Evolutionary conservation across 495 filamentous ascomycete genomes (phyloP), one percentile per base, ranked within the genome.

Genomic region (Aspergillus indologenus): DNA sequence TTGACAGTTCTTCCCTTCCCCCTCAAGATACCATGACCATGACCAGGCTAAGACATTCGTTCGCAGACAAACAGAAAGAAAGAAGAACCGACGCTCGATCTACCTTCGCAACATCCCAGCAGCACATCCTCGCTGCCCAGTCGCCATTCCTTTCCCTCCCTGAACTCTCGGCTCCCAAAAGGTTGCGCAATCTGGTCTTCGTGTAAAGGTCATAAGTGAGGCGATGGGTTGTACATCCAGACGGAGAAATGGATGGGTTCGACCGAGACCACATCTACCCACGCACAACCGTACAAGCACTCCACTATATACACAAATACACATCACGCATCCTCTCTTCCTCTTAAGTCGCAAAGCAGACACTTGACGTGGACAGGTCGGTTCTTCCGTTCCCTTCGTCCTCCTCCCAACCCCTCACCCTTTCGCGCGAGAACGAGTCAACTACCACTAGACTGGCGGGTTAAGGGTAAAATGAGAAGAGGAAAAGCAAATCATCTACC

Each of bases 401-500:
- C 34, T 8, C 12, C 34, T 40, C 12, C 6, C 34, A 2, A 11
- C 34, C 34, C 34, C 34, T 11, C 2, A 29, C 9, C 9, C 4
- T 29, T 29, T 40, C 12, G 34, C 34, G 12, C 34, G 12, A 40
- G 12, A 40, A 8, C 34, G 34, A 40, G 12, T 40, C 34, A 40
- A 40, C 34, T 40, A 40, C 34, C 34, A 40, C 12, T 40, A 40
- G 34, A 14, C 34, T 14, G 34, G 34, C 34, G 34, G 12, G 34
- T 6, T 40, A 40, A 40, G 12, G 34, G 34, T 14, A 61, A 57
- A 53, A 42, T 44, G 54, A 56, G 46, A 53, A 61, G 47, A 19
- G 46, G 52, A 45, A 47, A 52, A 58, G 49, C 46, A 61, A 60
- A 61, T 57, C 43, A 31, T 26, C 22, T 52, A 31, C 49, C 45